A percentile compares a stretch with the other conserved stretches of the same genome.
These are phyloP conservation scores for Hyaloscypha hepaticicola DNA, from an alignment of 495 filamentous ascomycete genomes.

Conservation along the genomic window DNA sequence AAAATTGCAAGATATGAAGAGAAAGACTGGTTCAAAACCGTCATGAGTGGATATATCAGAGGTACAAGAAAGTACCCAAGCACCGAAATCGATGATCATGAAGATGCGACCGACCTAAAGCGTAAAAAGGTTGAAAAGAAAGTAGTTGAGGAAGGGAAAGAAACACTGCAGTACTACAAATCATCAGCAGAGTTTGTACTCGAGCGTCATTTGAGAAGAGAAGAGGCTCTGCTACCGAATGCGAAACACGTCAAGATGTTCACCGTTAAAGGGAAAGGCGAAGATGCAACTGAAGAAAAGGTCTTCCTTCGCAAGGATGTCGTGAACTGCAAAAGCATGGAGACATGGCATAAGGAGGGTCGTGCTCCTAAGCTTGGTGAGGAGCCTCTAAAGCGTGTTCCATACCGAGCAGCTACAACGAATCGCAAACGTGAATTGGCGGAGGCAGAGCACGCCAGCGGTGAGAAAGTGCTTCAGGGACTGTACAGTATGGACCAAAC, in stretches of 20 bases:
- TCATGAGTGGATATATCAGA: conserved; percentile 67
- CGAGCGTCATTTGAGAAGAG: conserved; percentile 83
- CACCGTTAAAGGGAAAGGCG: conserved; percentile 60
- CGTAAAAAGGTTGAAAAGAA: conserved; percentile 69
- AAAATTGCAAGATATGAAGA: conserved; percentile 69
- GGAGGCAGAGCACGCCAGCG: conserved; percentile 71
- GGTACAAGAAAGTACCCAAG: conserved; percentile 34
- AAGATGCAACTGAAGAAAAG: conserved; percentile 67
- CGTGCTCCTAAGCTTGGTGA: conserved; percentile 67
- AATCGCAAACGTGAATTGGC: conserved; percentile 88
- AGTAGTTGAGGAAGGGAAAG: conserved; percentile 68
- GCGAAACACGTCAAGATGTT: conserved; percentile 74
- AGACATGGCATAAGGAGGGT: conserved; percentile 98
- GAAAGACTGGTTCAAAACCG: conserved; percentile 82
- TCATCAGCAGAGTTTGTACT: conserved; percentile 82
- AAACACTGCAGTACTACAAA: conserved; percentile 83
- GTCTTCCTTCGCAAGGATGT: conserved; percentile 83
- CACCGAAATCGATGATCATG: conserved; percentile 71
- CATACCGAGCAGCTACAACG: conserved; percentile 86
- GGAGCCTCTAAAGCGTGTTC: conserved; percentile 79
- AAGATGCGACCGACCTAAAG: conserved; percentile 73
- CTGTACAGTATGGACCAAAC: conserved; percentile 86
- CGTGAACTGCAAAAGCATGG: conserved; percentile 80
- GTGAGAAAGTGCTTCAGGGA: conserved; percentile 81
- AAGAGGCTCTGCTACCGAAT: conserved; percentile 78